Percentiles rank a stretch among this genome's conserved stretches.
phyloP scores from a whole-genome alignment of 2,329 filamentous ascomycete genomes.

The Trichoderma guizhouense region DNA sequence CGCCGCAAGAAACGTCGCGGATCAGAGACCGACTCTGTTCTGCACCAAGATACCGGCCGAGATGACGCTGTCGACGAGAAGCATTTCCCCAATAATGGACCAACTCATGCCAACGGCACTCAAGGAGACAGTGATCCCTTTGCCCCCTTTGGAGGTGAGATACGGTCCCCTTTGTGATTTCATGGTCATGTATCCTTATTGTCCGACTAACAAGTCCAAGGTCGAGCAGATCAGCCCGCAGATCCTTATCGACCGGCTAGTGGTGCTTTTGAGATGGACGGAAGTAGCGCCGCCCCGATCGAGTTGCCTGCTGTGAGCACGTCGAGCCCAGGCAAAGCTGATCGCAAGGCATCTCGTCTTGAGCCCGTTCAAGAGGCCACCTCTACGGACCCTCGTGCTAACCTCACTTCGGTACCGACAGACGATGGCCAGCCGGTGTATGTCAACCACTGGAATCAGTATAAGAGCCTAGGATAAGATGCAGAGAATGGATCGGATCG shows the following conservation, averaged over 20 bases:
- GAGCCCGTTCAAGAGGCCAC: constrained; percentile 20
- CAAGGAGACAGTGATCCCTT: constrained; percentile 36
- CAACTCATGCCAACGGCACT: constrained; percentile 28
- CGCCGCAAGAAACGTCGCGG: constrained; percentile 23
- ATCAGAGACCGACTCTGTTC: constrained; percentile 3
- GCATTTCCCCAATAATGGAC: constrained; percentile 25
- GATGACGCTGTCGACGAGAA: constrained; percentile 29
- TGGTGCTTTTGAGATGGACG: constrained; percentile 40
- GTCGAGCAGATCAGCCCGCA: constrained; percentile 33
- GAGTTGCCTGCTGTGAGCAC: constrained; percentile 33
- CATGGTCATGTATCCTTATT: not conserved
- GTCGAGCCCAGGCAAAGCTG: not conserved
- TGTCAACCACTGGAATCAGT: constrained; percentile 40
- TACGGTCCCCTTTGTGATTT: not conserved
- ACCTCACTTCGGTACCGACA: constrained; percentile 32
- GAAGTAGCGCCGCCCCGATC: constrained; percentile 29
- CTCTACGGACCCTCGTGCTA: constrained; percentile 33
- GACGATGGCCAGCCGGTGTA: constrained; percentile 31
- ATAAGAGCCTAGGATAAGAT: constrained; percentile 5
- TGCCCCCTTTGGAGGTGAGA: constrained; percentile 45
- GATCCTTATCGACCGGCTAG: constrained; percentile 27
- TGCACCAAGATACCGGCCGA: constrained; percentile 17
- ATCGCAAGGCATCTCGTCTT: not conserved
- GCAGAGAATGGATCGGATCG: not conserved
- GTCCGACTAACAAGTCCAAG: constrained; percentile 23